Base-by-base conservation (phyloP, 257 asterid genomes). In the Buddleja alternifolia region DNA sequence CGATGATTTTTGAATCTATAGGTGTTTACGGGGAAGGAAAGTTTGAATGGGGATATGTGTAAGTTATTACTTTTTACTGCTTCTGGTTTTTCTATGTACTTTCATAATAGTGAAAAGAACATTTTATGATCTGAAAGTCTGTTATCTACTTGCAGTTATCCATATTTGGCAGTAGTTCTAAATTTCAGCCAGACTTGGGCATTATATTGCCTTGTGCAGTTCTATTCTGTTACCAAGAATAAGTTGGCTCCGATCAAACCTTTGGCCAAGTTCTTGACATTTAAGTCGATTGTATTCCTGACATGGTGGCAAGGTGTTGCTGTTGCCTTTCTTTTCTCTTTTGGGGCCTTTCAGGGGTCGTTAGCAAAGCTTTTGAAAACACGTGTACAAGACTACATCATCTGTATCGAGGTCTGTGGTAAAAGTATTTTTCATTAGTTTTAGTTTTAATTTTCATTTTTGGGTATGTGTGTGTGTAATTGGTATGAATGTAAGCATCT, bases 221-320 rank as follows among this genome's bases (percentile, higher is more conserved):
- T 90, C 73, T 94, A 94, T 78, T 82, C 99, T 51, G 99, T 94
- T 73, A 94, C 87, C 41, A 94, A 86, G 83, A 79, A 84, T 69
- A 89, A 89, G 77, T 77, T 94, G 88, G 96, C 92, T 12, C 96
- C 96, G 40, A 91, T 91, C 63, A 94, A 87, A 77, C 99, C 99
- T 4, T 83, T 91, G 91, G 97, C 97, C 70, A 94, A 91, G 82
- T 94, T 94, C 80, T 78, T 94, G 88, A 88, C 96, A 12, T 87
- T 91, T 80, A 94, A 94, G 90, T 94, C 95, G 1, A 91, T 93
- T 69, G 94, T 93, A 56, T 93, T 93, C 83, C 71, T 90, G 77
- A 93, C 99, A 20, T 93, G 99, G 99, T 93, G 97, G 99, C 97
- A 93, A 90, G 99, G 99, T 56, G 60, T 90, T 57, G 92, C 85